Conservation (phyloP, 208 protist genomes). For the Leishmania major region DNA sequence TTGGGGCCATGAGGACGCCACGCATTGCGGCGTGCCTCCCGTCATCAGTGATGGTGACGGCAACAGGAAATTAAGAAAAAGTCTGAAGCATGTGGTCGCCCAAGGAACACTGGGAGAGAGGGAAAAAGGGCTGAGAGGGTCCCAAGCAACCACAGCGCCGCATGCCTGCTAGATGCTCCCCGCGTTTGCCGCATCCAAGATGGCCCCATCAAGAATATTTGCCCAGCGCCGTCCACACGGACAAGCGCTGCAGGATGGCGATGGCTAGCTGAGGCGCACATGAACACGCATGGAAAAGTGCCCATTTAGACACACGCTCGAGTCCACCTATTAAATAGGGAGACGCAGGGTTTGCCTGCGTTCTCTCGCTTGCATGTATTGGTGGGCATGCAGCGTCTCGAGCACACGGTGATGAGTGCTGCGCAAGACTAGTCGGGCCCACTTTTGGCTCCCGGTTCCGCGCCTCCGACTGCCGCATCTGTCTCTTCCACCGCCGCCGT, state of each 20-base stretch:
- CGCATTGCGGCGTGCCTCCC: too few species aligned
- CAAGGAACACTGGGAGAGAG: background rate
- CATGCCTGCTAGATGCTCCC: background rate
- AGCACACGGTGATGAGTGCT: background rate
- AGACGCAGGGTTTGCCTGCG: background rate
- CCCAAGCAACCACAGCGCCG: background rate
- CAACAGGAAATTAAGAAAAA: background rate
- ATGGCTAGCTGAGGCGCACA: background rate
- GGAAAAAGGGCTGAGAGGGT: background rate
- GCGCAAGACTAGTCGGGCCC: background rate
- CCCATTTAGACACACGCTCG: background rate
- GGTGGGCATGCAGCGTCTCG: background rate
- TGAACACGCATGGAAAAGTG: background rate
- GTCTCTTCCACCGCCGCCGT: constrained; percentile 29
- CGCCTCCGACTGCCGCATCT: background rate
- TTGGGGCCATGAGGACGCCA: too few species aligned
- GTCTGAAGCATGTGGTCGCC: background rate
- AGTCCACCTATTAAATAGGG: background rate
- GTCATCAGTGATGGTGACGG: background rate
- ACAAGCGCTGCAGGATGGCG: too few species aligned
- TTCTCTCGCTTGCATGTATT: background rate
- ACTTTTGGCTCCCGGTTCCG: background rate
- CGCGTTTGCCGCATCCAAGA: background rate
- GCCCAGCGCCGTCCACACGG: background rate
- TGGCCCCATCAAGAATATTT: background rate